Evolutionary conservation across 805 yeast genomes (phyloP).

Genomic region (Danielia reshetovae): DNA sequence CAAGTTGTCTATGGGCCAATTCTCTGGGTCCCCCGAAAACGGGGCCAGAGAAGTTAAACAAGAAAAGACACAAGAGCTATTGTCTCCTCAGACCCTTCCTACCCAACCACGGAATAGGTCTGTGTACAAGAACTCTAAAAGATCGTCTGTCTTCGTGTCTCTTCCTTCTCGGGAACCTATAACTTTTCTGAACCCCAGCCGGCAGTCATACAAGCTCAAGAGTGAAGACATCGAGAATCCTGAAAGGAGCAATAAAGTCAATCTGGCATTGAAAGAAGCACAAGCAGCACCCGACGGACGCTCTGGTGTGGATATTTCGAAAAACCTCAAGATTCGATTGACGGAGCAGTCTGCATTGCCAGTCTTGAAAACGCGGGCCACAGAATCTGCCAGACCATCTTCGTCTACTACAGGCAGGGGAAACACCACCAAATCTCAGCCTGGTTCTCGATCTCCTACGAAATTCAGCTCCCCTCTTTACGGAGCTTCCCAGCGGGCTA

Average conservation of each 20-base stretch:
- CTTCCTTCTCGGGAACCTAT: slow-evolving; percentile 39
- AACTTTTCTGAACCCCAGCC: slow-evolving; percentile 7
- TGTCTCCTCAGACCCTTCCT: too few relatives aligned
- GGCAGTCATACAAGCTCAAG: not conserved
- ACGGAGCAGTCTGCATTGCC: not conserved
- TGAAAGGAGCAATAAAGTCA: not conserved
- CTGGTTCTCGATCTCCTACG: not conserved
- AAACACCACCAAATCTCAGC: too few relatives aligned
- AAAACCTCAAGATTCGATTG: not conserved
- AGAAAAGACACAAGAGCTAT: too few relatives aligned
- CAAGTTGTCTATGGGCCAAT: slow-evolving; percentile 16
- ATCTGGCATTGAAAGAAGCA: not conserved
- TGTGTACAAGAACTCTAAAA: slow-evolving; percentile 23
- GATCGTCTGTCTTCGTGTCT: slow-evolving; percentile 33
- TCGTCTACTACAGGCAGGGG: too few relatives aligned
- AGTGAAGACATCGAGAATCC: too few relatives aligned
- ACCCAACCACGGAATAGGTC: not conserved
- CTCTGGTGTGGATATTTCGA: not conserved
- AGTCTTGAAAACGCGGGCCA: not conserved
- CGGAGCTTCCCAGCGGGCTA: not conserved
- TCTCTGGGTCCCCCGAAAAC: not conserved
- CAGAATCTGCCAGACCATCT: not conserved
- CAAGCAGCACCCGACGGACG: too few relatives aligned
- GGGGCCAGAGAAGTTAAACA: not conserved
- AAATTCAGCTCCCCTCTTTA: not conserved